Base-by-base conservation (phyloP, 108 stramenopile species). In the Skeletonema tropicum region DNA sequence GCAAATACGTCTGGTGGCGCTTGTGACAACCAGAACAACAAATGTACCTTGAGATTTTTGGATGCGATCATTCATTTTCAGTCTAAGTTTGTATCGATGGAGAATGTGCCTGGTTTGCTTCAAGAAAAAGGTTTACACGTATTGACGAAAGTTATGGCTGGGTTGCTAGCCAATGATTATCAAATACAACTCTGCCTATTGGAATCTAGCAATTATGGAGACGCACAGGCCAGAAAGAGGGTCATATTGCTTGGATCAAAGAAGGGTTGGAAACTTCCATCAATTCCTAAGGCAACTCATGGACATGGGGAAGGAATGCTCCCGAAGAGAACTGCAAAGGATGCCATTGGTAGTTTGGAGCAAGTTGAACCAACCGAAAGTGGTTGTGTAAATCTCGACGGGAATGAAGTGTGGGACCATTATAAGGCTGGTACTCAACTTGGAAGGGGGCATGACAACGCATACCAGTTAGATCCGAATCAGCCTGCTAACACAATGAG, bases 81-180 rank as follows among this genome's bases (percentile, higher is more conserved):
- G 11, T 75, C 81, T 3, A 62, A 62, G 5, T 72, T 69, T 25
- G 83, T 64, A 4, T 64, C 80, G 1, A 78, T 86, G 57, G 88
- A 89, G 66, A 89, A 89, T 71, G 85, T 89, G 0, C 58, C 57
- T 21, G 88, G 87, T 1, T 2, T 84, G 25, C 19, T 26, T 45
- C 17, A 33, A 15, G 33, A 65, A 31, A 64, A 57, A 48, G 33
- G 25, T 13, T 6, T 68, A 0, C 42, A 13, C 19, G 71, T 73
- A 25, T 46, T 7, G 12, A 41, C 23, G 9, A 11, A 31, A 25
- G 74, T 83, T 10, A 38, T 76, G n/a, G 52, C 14, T 35, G 59
- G 66, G 11, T 68, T 85, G 19, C 15, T 88, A 31, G 23, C 35
- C 8, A 26, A 74, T 30, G 72, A 46, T 5, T 83, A 87, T 58